These are phyloP conservation scores for Dothistroma septosporum DNA, from an alignment of 2,329 filamentous ascomycete species.

Conservation along the genomic window DNA sequence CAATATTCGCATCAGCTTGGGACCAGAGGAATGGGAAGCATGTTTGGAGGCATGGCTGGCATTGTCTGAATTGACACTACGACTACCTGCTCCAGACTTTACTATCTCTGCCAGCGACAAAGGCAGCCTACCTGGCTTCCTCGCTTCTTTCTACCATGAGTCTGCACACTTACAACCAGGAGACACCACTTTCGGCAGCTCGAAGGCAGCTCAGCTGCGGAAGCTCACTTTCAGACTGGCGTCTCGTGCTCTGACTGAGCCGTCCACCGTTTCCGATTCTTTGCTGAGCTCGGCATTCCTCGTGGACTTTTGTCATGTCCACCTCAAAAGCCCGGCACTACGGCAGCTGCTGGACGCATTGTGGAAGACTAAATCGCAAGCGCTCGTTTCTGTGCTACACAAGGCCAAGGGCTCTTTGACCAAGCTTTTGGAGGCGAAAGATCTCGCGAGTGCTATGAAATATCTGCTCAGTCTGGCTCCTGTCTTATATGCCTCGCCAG, in stretches of 20 bases:
- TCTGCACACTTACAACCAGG: conserved; percentile 31
- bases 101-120: conserved; percentile 48
- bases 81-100: conserved; percentile 56
- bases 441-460: conserved; percentile 18
- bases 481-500: conserved; percentile 59
- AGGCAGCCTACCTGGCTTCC: conserved; percentile 58
- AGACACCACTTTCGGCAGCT: conserved; percentile 24
- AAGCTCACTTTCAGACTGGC: conserved; percentile 63
- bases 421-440: conserved; percentile 56
- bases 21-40: conserved; percentile 68
- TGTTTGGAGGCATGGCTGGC: conserved; percentile 73
- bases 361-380: conserved; percentile 50
- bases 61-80: conserved; percentile 62
- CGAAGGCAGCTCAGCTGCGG: conserved; percentile 51
- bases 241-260: conserved; percentile 17
- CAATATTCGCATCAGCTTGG: conserved; percentile 62
- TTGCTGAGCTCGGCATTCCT: conserved; percentile 66
- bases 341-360: conserved; percentile 47
- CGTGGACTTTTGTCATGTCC: conserved; percentile 62
- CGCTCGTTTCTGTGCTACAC: conserved; percentile 55
- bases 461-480: conserved; percentile 58
- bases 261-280: conserved; percentile 34
- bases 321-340: conserved; percentile 59
- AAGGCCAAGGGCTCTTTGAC: conserved; percentile 60
- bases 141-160: conserved; percentile 63